These are phyloP conservation scores for Lactarius trivialis DNA, from an alignment of 768 basidiomycete species.

Conservation along the genomic window DNA sequence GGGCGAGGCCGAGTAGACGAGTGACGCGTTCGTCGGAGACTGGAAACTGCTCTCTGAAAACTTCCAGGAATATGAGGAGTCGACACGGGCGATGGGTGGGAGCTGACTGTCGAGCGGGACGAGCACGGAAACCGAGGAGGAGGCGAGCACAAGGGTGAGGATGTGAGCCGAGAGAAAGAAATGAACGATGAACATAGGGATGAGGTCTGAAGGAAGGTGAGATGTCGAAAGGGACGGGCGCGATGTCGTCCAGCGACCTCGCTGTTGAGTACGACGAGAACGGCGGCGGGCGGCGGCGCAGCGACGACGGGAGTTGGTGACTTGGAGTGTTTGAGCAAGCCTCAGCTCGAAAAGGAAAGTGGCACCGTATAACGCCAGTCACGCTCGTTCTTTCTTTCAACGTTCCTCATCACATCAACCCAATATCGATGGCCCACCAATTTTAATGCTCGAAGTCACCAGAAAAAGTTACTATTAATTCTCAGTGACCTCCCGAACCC, in stretches of 20 bases:
- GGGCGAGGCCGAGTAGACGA: conserved; percentile 46
- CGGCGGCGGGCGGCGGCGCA: conserved; percentile 6
- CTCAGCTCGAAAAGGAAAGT: conserved; percentile 5
- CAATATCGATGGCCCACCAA: too few relatives aligned
- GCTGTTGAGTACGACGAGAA: conserved; percentile 21
- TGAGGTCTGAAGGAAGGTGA: conserved; percentile 27
- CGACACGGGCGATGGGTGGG: conserved; percentile 69
- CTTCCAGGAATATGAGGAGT: conserved; percentile 60
- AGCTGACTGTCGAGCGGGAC: conserved; percentile 66
- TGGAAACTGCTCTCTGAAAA: conserved; percentile 62
- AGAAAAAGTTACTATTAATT: too few relatives aligned
- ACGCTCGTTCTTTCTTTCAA: too few relatives aligned
- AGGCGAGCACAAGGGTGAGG: conserved; percentile 29
- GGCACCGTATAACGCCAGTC: too few relatives aligned
- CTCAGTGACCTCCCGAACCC: too few relatives aligned
- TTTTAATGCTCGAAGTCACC: too few relatives aligned
- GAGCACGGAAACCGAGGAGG: conserved; percentile 37
- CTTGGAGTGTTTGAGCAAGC: neutral
- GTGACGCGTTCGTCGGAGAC: conserved; percentile 36
- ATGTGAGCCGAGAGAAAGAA: conserved; percentile 49
- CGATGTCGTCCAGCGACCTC: conserved; percentile 28
- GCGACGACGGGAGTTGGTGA: conserved; percentile 1
- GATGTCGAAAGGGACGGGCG: conserved; percentile 23
- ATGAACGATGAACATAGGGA: conserved; percentile 61
- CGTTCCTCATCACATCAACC: too few relatives aligned